Evolutionary conservation across 176 grass and related monocot genomes (phyloP), one percentile per base, ranked within the genome.

Genomic region (Microstegium vimineum): DNA sequence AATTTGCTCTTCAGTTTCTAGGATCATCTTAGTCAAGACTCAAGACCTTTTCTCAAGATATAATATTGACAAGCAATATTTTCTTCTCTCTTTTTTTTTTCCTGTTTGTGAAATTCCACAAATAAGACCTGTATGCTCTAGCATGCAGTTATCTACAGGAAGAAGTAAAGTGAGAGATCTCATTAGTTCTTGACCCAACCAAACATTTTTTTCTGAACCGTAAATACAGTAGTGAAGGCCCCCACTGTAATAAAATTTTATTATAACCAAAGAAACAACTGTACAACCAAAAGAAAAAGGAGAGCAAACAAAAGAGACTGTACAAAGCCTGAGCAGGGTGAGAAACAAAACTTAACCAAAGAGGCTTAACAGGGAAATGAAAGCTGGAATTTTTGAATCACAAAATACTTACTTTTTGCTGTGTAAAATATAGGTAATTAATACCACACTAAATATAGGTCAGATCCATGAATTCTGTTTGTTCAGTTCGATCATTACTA

Each of bases 401-500:
- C 31, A 22, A 35, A 35, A 35, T 17, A 72, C 45, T 36, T 72
- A 72, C 3, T 13, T 42, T 72, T 72, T 46, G 69, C 26, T 18
- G 10, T 52, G 28, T 34, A 32, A 14, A 35, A 75, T 75, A 18
- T 75, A 56, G 30, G 46, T 33, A 54, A 33, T 34, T 54, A 35
- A 46, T 2, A 11, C 43, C 12, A 1, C 30, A 8, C 2, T n/a
- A 22, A 75, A 37, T 59, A n/a, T 47, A 61, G 41, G 71, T 59
- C 70, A 23, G 7, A 73, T 30, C 41, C 66, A 28, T 76, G 75
- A 54, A 17, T 51, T 84, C 54, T 22, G 17, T 83, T 62, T 80
- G 67, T 78, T 67, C 27, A 7, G 67, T 78, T 67, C 27, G 4
- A 12, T 42, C 60, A 30, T 41, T 42, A 14, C 70, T 49, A 41